These are phyloP conservation scores for Abrus pulchellus DNA, from an alignment of 306 rosid species.

Conservation along the genomic window DNA sequence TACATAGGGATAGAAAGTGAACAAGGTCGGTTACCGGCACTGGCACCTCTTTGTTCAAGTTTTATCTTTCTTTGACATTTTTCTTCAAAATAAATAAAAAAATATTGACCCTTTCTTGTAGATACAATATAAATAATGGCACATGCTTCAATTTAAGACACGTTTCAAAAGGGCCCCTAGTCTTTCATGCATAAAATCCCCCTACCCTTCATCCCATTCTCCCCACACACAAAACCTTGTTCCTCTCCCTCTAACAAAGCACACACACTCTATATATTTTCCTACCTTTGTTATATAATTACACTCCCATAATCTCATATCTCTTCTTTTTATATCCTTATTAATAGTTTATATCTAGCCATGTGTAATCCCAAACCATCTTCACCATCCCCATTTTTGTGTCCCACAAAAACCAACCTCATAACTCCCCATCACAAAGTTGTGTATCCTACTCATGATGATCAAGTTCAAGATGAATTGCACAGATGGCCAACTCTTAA, in stretches of 20 bases:
- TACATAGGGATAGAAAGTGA: constrained; percentile 48
- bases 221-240: constrained; percentile 48
- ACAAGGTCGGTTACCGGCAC: constrained; percentile 50
- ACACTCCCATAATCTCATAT: not conserved
- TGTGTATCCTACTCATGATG: constrained; percentile 37
- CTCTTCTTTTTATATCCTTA: constrained; percentile 30
- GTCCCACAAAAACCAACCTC: constrained; percentile 62
- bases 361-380: constrained; percentile 85
- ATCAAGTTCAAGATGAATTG: constrained; percentile 59
- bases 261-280: constrained; percentile 25
- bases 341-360: not conserved
- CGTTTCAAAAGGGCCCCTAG: constrained; percentile 58
- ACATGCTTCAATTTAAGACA: constrained; percentile 50
- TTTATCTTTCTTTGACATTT: constrained; percentile 39
- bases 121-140: constrained; percentile 8
- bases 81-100: not conserved
- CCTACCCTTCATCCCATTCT: constrained; percentile 51
- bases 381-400: constrained; percentile 65
- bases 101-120: constrained; percentile 47
- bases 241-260: constrained; percentile 35
- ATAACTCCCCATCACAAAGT: constrained; percentile 55
- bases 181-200: constrained; percentile 67
- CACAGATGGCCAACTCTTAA: constrained; percentile 82
- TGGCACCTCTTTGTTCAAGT: constrained; percentile 47
- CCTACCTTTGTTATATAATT: constrained; percentile 13